Evolutionary conservation across 2,329 filamentous ascomycete genomes (phyloP).

Genomic region (Cercospora janseana): DNA sequence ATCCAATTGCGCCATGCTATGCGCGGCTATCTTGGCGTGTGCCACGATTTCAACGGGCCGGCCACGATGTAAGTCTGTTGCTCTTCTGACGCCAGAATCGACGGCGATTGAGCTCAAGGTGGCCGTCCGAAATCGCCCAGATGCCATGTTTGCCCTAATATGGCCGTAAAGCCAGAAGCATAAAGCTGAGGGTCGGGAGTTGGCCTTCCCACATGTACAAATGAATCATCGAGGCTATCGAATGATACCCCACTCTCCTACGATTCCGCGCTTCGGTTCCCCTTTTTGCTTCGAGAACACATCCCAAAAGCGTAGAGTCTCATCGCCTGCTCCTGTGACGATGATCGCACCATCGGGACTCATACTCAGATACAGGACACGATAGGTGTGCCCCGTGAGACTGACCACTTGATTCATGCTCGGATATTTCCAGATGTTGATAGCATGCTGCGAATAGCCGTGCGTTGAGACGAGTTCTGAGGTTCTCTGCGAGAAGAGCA

Average conservation of each 20-base stretch:
- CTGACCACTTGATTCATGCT: slow-evolving; percentile 96
- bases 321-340: slow-evolving; percentile 93
- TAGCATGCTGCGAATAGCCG: slow-evolving; percentile 96
- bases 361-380: slow-evolving; percentile 95
- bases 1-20: slow-evolving; percentile 2
- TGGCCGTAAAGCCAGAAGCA: no score
- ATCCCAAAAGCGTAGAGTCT: slow-evolving; percentile 95
- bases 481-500: slow-evolving; percentile 95
- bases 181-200: no score
- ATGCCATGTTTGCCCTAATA: no score
- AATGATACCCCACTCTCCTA: slow-evolving; percentile 73
- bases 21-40: not conserved
- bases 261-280: slow-evolving; percentile 58
- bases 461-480: slow-evolving; percentile 97
- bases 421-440: slow-evolving; percentile 99
- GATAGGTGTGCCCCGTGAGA: slow-evolving; percentile 92
- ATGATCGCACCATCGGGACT: slow-evolving; percentile 92
- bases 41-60: not conserved
- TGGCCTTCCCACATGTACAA: no score
- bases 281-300: slow-evolving; percentile 80
- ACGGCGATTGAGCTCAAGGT: not conserved
- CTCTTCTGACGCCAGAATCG: not conserved
- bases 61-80: slow-evolving; percentile 3
- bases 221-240: slow-evolving; percentile 19
- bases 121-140: not conserved